Evolutionary conservation across 768 basidiomycete genomes (phyloP), one percentile per base, ranked within the genome.

Genomic region (Termitomyces sp.): DNA sequence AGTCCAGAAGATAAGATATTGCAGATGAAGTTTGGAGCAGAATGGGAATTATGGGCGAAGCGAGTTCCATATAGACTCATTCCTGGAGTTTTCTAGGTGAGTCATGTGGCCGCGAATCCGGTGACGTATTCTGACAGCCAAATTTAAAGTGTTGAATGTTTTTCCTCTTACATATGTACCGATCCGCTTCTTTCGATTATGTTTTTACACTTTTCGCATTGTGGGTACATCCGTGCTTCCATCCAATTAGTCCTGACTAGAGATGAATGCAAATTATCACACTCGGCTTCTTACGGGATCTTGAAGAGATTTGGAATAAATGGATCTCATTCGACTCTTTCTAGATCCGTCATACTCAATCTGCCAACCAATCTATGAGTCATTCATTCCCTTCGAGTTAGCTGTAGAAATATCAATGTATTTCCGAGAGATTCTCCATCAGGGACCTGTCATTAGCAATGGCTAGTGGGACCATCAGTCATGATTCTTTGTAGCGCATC

Each of bases 1-100:
- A 56, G 61, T 7, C 65, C 66, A 12, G 79, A 81, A 64, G 79
- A 81, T 57, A 59, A 65, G 20, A 69, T 77, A 31, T 65, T 80
- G 60, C 53, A 56, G 40, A 55, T 55, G 56, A 61, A 62, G 36
- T 75, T 76, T 53, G 73, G 74, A 32, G 57, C 66, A 51, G 67
- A 71, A 47, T 64, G 70, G 66, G 65, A 68, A 52, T 48, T 38
- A 10, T 79, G 74, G 73, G 68, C 72, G 0, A 20, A 42, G 43
- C 63, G 43, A 45, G 77, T 78, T 14, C 72, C 58, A 4, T 76
- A 72, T 52, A 69, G 42, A 29, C 64, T 79, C 9, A 51, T 77
- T 60, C 78, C 77, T 1, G 67, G 70, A 20, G 38, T 78, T 15
- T 73, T 72, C 63, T 77, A 65, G 59, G 60, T 66, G 46, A 60